Evolutionary conservation across 2,329 filamentous ascomycete species (phyloP), one percentile per base, ranked within the genome.

Genomic region (Alternaria sp.): DNA sequence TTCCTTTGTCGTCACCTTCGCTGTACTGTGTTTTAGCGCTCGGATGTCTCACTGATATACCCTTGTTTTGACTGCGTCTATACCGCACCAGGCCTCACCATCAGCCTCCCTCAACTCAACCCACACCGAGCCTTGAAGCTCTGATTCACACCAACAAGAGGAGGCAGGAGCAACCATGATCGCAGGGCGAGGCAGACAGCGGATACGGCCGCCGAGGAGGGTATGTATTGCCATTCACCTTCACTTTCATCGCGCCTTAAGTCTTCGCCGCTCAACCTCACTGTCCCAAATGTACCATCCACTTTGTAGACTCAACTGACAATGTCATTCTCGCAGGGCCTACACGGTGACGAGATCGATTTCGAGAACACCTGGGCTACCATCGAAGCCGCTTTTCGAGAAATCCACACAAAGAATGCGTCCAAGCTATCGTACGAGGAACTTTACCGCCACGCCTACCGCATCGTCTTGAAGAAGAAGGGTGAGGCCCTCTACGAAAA

Each of bases 381-480:
- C 45, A 87, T 99, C 8, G 85, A 89, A 46, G 86, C 89, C 49
- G 93, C 94, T 4, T 87, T 99, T 54, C 85, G 84, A 58, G 92
- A 97, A 74, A 98, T 99, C 52, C 94, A 98, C 81, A 91, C 89
- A 59, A 94, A 96, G 78, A 95, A 97, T 77, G 93, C 93, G 62
- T 96, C 93, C 10, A 85, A 86, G 16, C 87, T 99, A 3, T 97
- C 94, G 1, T 99, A 97, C 81, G 95, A 99, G 79, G 91, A 97
- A 73, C 87, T 99, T 1, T 99, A 99, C 81, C 91, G 95, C 59
- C 92, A 92, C 56, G 92, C 93, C 5, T 99, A 99, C 81, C 94
- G 95, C 78, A 92, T 98, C 20, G 94, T 98, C 1, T 82, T 97
- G 36, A 92, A 91, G 79, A 96, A 94, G 81, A 90, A 93, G 69